Percentiles rank a stretch among this genome's conserved stretches.
Evolutionary conservation across 495 filamentous ascomycete species (phyloP).

Genomic region (Xylaria curta): DNA sequence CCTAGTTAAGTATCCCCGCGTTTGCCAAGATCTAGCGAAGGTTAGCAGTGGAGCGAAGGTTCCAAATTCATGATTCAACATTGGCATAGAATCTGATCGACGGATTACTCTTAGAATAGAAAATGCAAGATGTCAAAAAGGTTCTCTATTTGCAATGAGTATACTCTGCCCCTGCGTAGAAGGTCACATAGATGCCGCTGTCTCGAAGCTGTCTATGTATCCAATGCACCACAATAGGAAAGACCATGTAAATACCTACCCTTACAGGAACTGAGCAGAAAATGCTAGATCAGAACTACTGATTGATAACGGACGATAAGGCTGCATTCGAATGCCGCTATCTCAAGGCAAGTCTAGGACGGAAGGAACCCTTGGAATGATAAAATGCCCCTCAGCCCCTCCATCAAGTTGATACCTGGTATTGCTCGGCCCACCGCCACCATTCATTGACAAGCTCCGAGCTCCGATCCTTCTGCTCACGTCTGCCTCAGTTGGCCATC

Average conservation of each 20-base stretch:
- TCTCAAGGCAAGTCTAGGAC: background rate
- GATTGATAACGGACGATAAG: conserved; percentile 27
- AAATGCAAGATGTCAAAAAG: background rate
- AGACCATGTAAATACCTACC: no score
- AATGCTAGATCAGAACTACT: background rate
- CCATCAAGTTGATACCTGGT: background rate
- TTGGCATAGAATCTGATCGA: background rate
- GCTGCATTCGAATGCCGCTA: conserved; percentile 7
- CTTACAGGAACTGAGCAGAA: conserved; percentile 18
- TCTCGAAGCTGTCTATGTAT: background rate
- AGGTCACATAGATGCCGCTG: background rate
- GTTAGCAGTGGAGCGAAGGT: background rate
- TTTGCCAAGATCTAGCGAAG: background rate
- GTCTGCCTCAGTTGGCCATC: background rate
- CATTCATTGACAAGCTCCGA: conserved; percentile 4
- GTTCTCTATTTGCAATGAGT: background rate
- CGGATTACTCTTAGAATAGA: background rate
- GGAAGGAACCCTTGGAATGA: conserved; percentile 2
- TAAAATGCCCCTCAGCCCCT: conserved; percentile 23
- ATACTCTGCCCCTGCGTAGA: background rate
- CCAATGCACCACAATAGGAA: background rate
- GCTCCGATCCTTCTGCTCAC: conserved; percentile 9
- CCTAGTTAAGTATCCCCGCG: no score
- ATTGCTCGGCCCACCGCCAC: background rate
- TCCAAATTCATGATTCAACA: background rate